These are phyloP conservation scores for Mycena indigotica DNA, from an alignment of 768 basidiomycete genomes.

Conservation along the genomic window DNA sequence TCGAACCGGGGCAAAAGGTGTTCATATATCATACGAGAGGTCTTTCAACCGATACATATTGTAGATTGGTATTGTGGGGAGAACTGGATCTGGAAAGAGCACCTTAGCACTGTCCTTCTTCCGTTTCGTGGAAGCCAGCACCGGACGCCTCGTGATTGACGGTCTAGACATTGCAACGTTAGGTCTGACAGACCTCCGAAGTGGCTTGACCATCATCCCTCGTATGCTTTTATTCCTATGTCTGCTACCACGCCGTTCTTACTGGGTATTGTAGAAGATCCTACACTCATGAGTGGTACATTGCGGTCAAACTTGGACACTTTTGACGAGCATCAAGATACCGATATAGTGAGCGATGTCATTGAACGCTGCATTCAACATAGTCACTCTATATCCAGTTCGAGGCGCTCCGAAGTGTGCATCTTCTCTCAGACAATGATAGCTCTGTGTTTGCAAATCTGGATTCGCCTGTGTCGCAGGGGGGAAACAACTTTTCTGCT, in stretches of 20 bases:
- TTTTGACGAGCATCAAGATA: not conserved
- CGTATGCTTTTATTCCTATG: slow-evolving; percentile 3
- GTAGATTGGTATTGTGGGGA: not conserved
- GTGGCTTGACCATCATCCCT: not conserved
- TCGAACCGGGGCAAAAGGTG: slow-evolving; percentile 15
- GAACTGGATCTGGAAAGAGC: slow-evolving; percentile 12
- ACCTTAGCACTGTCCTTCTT: slow-evolving; percentile 12
- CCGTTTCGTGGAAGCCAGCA: slow-evolving; percentile 1
- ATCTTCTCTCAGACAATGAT: not conserved
- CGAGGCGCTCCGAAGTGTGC: not conserved
- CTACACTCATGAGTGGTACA: not conserved
- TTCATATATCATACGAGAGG: not conserved
- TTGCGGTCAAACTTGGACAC: not conserved
- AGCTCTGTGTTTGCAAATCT: not conserved
- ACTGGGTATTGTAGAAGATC: slow-evolving; percentile 3
- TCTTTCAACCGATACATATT: not conserved
- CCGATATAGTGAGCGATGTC: not conserved
- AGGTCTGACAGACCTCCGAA: not conserved
- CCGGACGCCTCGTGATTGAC: slow-evolving; percentile 11
- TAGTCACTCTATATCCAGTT: too few relatives aligned
- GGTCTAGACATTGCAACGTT: slow-evolving; percentile 7
- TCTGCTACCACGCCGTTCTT: slow-evolving; percentile 5
- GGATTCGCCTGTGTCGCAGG: not conserved
- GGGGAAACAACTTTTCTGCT: slow-evolving; percentile 5
- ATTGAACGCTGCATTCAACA: too few relatives aligned